A percentile compares a stretch with the other conserved stretches of the same genome.
Evolutionary conservation across 495 filamentous ascomycete species (phyloP).

Genomic region (Penicillium angulare): DNA sequence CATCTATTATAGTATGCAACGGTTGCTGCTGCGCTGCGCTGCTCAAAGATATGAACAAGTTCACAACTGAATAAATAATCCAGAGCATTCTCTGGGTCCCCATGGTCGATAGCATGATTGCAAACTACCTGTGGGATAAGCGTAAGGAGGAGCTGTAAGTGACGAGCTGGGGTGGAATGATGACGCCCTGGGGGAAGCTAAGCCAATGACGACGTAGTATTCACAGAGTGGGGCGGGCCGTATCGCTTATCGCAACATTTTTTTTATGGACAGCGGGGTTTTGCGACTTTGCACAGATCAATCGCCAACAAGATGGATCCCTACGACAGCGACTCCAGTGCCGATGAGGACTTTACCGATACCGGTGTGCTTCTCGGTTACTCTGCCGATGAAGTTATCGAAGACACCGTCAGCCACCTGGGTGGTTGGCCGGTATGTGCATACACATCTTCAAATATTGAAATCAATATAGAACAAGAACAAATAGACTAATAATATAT

Average conservation of each 20-base stretch:
- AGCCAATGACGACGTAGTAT: conserved; percentile 10
- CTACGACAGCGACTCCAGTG: conserved; percentile 75
- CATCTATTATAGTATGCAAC: conserved; percentile 14
- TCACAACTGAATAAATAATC: conserved; percentile 6
- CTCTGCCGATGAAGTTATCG: conserved; percentile 74
- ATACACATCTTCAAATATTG: too few relatives aligned
- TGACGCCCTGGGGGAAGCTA: conserved; percentile 1
- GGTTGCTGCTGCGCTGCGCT: conserved; percentile 29
- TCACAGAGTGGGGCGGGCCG: conserved; percentile 11
- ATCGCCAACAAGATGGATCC: conserved; percentile 76
- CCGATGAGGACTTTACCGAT: conserved; percentile 70
- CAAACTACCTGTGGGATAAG: neutral
- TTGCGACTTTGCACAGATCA: conserved; percentile 5
- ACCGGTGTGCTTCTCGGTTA: conserved; percentile 92
- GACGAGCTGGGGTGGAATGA: conserved; percentile 4
- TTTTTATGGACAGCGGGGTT: conserved; percentile 26
- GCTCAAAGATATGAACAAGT: conserved; percentile 14
- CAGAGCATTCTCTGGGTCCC: conserved; percentile 1
- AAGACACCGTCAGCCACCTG: conserved; percentile 84
- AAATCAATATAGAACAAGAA: too few relatives aligned
- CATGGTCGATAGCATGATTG: neutral
- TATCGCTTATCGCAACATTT: conserved; percentile 34
- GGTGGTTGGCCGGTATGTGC: conserved; percentile 78
- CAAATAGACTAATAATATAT: conserved; percentile 5
- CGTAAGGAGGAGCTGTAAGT: neutral